A percentile compares a stretch with the other conserved stretches of the same genome.
Evolutionary conservation across 805 yeast genomes (phyloP).

Genomic region (Candida xyloterini): DNA sequence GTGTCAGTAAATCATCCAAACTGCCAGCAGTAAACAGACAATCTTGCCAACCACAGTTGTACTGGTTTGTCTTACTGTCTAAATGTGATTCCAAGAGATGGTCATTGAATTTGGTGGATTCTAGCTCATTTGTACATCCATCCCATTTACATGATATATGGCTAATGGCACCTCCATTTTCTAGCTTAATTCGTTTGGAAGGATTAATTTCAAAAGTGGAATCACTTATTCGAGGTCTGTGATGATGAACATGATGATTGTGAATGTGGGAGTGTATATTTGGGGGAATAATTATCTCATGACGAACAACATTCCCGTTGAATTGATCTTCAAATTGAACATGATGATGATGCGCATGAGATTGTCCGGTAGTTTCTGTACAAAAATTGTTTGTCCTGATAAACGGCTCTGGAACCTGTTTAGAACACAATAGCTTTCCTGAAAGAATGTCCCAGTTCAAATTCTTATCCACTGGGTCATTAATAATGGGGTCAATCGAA

Average conservation of each 20-base stretch:
- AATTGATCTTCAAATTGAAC: constrained; percentile 29
- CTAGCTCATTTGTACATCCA: constrained; percentile 43
- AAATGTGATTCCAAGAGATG: neutral
- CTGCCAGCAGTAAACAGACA: constrained; percentile 60
- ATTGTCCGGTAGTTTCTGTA: neutral
- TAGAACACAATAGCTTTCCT: neutral
- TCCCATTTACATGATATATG: constrained; percentile 61
- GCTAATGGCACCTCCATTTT: constrained; percentile 34
- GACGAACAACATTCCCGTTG: constrained; percentile 26
- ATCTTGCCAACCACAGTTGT: constrained; percentile 71
- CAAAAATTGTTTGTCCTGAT: constrained; percentile 8
- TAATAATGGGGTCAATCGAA: neutral
- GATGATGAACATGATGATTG: constrained; percentile 13
- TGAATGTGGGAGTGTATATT: constrained; percentile 12
- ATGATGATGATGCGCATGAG: constrained; percentile 27
- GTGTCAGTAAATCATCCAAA: constrained; percentile 53
- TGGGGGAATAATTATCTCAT: constrained; percentile 30
- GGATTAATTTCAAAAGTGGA: neutral
- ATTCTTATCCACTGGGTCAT: neutral
- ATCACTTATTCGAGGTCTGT: constrained; percentile 13
- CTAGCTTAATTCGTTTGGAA: constrained; percentile 27
- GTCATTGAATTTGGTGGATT: constrained; percentile 35
- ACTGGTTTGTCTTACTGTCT: constrained; percentile 11
- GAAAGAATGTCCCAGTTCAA: neutral
- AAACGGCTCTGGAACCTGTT: neutral